Evolutionary conservation across 1,284 basidiomycete species (phyloP), one percentile per base, ranked within the genome.

Genomic region (Cystobasidium pallidum): DNA sequence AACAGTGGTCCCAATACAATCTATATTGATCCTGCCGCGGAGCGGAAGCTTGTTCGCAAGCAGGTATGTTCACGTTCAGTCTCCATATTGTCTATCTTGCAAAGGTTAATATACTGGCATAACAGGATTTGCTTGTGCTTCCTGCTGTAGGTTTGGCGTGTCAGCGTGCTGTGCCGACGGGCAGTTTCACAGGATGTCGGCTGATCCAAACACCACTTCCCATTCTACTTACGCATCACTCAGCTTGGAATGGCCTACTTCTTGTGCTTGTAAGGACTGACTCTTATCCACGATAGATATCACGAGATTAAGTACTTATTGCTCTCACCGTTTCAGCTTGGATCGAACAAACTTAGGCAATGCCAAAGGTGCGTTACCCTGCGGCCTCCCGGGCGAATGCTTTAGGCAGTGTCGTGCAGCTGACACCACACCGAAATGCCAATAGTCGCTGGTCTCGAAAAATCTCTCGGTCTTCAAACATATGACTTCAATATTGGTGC

Each of bases 401-500:
- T n/a, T n/a, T n/a, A n/a, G n/a, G n/a, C n/a, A n/a, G n/a, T n/a
- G n/a, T n/a, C n/a, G n/a, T n/a, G 15, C 19, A 45, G 19, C 19
- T 45, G 43, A 45, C 43, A 6, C 43, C n/a, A 3, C 19, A 8
- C 43, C 43, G 19, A 45, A 15, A 45, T 45, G 43, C 17, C 21
- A 2, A 43, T 36, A 63, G 68, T 71, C 36, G 68, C 68, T 39
- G 68, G 68, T 28, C 47, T 71, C 17, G 68, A 71, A 61, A 51
- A 45, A n/a, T 63, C 59, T 3, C 68, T 71, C n/a, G 68, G 68
- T 47, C 39, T 71, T 11, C 34, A 52, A 45, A 64, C 61, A 21
- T 71, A 71, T 39, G 68, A 71, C 39, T 70, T 70, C 67, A 70
- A 70, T 34, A 71, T 71, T 39, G 68, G 68, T 28, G 68, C 68